Conservation (phyloP, 805 yeast species). For the Gaillardinia entomophila region DNA sequence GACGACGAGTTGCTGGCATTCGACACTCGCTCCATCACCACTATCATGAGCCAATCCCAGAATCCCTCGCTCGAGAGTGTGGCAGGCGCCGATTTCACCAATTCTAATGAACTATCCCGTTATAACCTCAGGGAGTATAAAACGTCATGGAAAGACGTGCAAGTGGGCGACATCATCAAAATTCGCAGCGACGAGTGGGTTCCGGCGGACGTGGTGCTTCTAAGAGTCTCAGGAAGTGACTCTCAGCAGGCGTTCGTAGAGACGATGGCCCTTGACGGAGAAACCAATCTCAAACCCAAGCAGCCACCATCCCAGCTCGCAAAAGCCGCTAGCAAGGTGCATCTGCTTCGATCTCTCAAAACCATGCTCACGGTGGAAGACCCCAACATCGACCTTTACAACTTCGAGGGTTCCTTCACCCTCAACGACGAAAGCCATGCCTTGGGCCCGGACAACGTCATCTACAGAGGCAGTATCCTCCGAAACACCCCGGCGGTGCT, state of each 20-base stretch:
- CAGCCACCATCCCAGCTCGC: conserved; percentile 62
- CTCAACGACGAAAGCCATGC: conserved; percentile 42
- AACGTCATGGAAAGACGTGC: conserved; percentile 65
- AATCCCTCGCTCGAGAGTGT: not conserved
- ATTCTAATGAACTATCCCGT: conserved; percentile 1
- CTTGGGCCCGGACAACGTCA: conserved; percentile 72
- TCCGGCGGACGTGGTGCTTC: conserved; percentile 82
- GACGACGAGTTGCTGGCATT: conserved; percentile 19
- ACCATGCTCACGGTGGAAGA: conserved; percentile 72
- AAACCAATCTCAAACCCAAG: conserved; percentile 80
- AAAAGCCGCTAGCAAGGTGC: conserved; percentile 43
- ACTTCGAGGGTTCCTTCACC: conserved; percentile 74
- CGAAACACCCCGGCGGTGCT: conserved; percentile 73
- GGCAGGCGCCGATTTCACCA: not conserved
- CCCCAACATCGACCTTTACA: conserved; percentile 87
- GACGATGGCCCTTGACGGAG: conserved; percentile 98
- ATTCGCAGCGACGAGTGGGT: conserved; percentile 82
- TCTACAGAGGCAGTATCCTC: conserved; percentile 84
- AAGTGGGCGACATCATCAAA: conserved; percentile 82
- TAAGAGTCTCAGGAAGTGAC: conserved; percentile 59
- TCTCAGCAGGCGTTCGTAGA: conserved; percentile 70
- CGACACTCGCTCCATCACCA: conserved; percentile 33
- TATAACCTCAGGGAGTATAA: conserved; percentile 28
- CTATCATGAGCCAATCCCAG: conserved; percentile 33
- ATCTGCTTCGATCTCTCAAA: conserved; percentile 43